Base-by-base conservation (phyloP, 345 rosid genomes). In the Populus euphratica region DNA sequence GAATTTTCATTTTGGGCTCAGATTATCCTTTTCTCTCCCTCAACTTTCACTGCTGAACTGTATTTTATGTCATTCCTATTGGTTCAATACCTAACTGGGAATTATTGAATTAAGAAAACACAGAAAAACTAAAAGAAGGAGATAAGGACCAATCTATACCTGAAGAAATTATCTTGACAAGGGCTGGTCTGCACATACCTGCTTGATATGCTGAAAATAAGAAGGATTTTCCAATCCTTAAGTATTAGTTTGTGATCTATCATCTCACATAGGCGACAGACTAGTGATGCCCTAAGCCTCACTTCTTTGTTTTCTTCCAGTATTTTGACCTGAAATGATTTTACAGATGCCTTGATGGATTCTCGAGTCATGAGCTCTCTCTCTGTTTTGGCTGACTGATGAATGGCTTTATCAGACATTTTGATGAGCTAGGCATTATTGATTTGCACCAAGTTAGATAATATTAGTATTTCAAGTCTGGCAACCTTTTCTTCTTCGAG, bases 1-100 rank as follows among this genome's bases (percentile, higher is more conserved):
- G 21, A 78, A 13, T 25, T 69, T 73, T 59, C 64, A 73, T 68
- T 62, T 76, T 71, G 76, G 70, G 61, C 2, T 11, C 27, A 63
- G 36, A 27, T 67, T 1, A 29, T n/a, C 38, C 12, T 14, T 49
- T 29, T 74, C 8, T 18, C 18, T 33, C 33, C 49, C 20, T 16
- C 36, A 65, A 62, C 29, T 20, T 69, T 61, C 52, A 17, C 64
- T 33, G 9, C 20, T 33, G 20, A 41, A 61, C 63, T 2, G 8
- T 69, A 17, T 23, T 7, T 43, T 39, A 33, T 31, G 38, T 67
- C 20, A 12, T 12, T 17, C 39, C 59, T 68, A n/a, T 11, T 35
- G 23, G 21, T 66, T 11, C 35, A 33, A 67, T 66, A 33, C 35
- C 21, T 67, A 49, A 36, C 25, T n/a, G 13, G 29, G 13, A 33